These are phyloP conservation scores for grape (Vitis vinifera) DNA, from an alignment of 164 flowering plant species.

Conservation along the genomic window ASM3070453v1 NC_081812.1:16288001-16288500, in stretches of 20 bases:
- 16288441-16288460: too few species aligned
- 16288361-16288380: slow-evolving; percentile 59
- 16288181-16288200: slow-evolving; percentile 71
- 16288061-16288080: slow-evolving; percentile 79
- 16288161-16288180: slow-evolving; percentile 74
- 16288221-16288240: slow-evolving; percentile 79
- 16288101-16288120: slow-evolving; percentile 80
- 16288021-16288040: background rate
- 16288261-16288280: slow-evolving; percentile 74
- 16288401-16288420: too few species aligned
- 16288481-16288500: too few species aligned
- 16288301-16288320: slow-evolving; percentile 74
- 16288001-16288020: too few species aligned
- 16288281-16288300: slow-evolving; percentile 77
- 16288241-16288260: slow-evolving; percentile 73
- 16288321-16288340: slow-evolving; percentile 67
- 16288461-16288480: too few species aligned
- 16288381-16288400: slow-evolving; percentile 4
- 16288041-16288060: slow-evolving; percentile 7
- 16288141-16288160: slow-evolving; percentile 88
- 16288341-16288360: slow-evolving; percentile 76
- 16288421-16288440: too few species aligned
- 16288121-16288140: slow-evolving; percentile 64
- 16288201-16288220: slow-evolving; percentile 71
- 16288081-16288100: slow-evolving; percentile 83